Conservation (phyloP, 305 asterid genomes). For the Nicotiana rustica region DNA sequence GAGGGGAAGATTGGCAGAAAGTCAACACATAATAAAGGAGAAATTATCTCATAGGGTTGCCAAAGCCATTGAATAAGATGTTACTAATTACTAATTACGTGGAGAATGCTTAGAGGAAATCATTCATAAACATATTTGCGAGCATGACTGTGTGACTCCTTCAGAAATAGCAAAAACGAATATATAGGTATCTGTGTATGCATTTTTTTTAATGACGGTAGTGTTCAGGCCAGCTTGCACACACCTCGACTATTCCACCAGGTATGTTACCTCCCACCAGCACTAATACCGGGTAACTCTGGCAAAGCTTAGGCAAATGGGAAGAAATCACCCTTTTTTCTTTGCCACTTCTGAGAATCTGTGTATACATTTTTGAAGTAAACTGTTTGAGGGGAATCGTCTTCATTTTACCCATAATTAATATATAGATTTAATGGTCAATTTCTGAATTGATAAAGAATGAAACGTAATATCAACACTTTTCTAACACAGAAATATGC, state of each 20-base stretch:
- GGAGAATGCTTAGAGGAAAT: not conserved
- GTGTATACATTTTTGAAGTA: not conserved
- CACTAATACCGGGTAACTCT: too few species aligned
- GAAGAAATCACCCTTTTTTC: too few species aligned
- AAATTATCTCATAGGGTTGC: conserved; percentile 4
- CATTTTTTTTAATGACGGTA: not conserved
- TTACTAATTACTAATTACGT: not conserved
- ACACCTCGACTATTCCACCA: too few species aligned
- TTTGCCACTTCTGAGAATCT: not conserved
- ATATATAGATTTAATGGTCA: not conserved
- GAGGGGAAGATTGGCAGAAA: conserved; percentile 11
- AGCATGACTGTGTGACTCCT: not conserved
- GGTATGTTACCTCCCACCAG: too few species aligned
- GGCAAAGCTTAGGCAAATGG: too few species aligned
- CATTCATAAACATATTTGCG: not conserved
- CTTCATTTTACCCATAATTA: not conserved
- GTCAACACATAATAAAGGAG: not conserved
- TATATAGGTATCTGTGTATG: not conserved
- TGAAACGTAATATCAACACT: not conserved
- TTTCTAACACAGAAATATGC: not conserved
- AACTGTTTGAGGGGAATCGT: not conserved
- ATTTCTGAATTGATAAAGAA: not conserved
- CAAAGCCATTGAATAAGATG: not conserved
- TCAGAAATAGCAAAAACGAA: not conserved
- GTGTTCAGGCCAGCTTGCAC: too few species aligned